Evolutionary conservation across 352 stramenopile species (phyloP).

Genomic region (Albugo candida): DNA sequence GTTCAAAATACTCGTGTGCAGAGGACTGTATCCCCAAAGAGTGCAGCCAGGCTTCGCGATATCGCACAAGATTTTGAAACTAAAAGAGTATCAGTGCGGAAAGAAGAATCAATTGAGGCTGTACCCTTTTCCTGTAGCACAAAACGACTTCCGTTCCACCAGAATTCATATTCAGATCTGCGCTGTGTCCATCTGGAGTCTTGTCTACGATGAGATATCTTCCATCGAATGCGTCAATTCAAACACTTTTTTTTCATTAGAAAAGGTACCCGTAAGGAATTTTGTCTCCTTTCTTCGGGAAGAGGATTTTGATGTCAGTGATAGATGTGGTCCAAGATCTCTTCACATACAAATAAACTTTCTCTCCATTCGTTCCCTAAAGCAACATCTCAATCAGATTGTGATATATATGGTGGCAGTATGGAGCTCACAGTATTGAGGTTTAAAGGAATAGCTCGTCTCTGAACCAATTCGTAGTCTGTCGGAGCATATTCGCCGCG

Average conservation of each 20-base stretch:
- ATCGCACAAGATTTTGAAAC: too few species aligned
- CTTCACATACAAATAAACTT: constrained; percentile 62
- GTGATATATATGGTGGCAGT: background rate
- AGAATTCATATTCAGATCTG: constrained; percentile 54
- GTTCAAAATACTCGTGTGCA: too few species aligned
- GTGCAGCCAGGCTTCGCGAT: too few species aligned
- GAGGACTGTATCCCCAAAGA: too few species aligned
- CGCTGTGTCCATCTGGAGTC: constrained; percentile 35
- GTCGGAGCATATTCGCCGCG: constrained; percentile 50
- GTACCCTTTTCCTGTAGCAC: constrained; percentile 66
- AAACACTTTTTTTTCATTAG: background rate
- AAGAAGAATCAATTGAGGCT: too few species aligned
- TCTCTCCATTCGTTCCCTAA: constrained; percentile 64
- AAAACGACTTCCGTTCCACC: constrained; percentile 55
- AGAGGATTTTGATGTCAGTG: constrained; percentile 44
- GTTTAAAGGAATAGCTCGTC: constrained; percentile 36
- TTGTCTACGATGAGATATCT: constrained; percentile 68
- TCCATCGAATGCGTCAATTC: background rate
- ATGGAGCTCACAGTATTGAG: constrained; percentile 36
- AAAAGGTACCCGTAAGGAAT: constrained; percentile 45
- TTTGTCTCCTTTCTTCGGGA: constrained; percentile 67
- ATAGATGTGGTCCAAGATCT: constrained; percentile 38
- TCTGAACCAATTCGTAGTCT: constrained; percentile 54
- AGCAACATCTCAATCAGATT: background rate
- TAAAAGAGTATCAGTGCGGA: too few species aligned